Percentiles rank a stretch among this genome's conserved stretches.
These are phyloP conservation scores for Psilocybe cyanescens DNA, from an alignment of 768 basidiomycete species.

Conservation along the genomic window DNA sequence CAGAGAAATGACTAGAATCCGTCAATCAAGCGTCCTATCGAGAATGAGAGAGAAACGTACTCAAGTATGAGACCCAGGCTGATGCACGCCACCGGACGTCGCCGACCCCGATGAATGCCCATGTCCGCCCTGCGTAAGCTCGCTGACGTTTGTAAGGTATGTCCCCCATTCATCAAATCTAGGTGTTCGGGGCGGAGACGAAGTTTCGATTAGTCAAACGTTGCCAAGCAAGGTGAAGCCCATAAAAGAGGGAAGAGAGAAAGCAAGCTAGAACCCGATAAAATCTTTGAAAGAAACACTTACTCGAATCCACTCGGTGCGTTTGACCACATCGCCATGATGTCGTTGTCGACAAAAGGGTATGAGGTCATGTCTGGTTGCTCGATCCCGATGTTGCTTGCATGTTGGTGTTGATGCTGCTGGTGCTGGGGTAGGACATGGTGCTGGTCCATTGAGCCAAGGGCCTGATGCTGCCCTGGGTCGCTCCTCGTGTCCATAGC, in stretches of 20 bases:
- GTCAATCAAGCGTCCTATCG: too few relatives aligned
- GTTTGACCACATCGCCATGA: constrained; percentile 70
- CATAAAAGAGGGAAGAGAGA: constrained; percentile 3
- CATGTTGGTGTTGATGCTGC: constrained; percentile 11
- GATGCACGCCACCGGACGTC: constrained; percentile 9
- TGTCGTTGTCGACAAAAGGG: constrained; percentile 46
- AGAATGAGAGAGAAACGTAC: not conserved
- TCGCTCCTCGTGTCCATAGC: constrained; percentile 11
- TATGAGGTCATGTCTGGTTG: constrained; percentile 7
- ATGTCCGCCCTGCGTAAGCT: constrained; percentile 28
- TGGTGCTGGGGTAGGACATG: constrained; percentile 12
- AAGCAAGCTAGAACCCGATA: not conserved
- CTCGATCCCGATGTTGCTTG: not conserved
- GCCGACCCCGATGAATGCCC: not conserved
- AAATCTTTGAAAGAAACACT: constrained; percentile 25
- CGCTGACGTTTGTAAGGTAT: constrained; percentile 45
- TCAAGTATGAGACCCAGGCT: not conserved
- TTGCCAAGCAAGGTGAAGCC: not conserved
- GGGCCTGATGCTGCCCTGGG: not conserved
- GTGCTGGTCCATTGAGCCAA: constrained; percentile 1
- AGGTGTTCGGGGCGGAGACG: constrained; percentile 4
- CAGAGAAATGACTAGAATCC: too few relatives aligned
- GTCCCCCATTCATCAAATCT: constrained; percentile 51
- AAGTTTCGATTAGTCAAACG: constrained; percentile 5
- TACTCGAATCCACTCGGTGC: constrained; percentile 72